phyloP scores from a whole-genome alignment of 768 basidiomycete genomes.

The Dentipellis fragilis region DNA sequence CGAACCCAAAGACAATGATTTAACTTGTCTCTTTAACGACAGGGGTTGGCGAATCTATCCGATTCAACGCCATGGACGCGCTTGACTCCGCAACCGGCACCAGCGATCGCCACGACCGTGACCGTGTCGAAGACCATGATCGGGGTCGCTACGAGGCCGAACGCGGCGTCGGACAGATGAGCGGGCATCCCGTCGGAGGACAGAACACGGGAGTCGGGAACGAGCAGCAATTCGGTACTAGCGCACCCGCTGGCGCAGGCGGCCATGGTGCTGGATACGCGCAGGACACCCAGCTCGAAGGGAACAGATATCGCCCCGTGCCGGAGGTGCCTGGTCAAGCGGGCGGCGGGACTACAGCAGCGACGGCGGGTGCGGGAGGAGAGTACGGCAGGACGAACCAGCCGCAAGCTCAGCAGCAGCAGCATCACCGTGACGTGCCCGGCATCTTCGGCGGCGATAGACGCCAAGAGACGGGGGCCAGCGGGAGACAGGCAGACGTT shows the following conservation, averaged over 20 bases:
- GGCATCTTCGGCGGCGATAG: background rate
- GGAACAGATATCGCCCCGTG: no score
- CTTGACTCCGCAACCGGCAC: background rate
- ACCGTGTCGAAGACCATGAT: background rate
- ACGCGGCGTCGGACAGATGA: background rate
- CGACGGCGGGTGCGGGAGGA: background rate
- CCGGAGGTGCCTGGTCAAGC: background rate
- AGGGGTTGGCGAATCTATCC: background rate
- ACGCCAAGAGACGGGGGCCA: background rate
- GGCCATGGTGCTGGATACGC: background rate
- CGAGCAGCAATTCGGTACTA: background rate
- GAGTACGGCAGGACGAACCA: background rate
- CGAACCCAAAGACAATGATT: background rate
- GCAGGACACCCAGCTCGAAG: background rate
- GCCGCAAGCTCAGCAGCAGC: background rate
- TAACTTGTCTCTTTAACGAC: background rate
- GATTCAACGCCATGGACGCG: background rate
- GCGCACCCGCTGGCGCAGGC: background rate
- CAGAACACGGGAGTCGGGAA: background rate
- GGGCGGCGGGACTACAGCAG: background rate
- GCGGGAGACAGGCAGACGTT: background rate
- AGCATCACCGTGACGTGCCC: background rate
- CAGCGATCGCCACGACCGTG: background rate
- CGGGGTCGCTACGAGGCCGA: background rate
- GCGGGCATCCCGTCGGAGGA: background rate